Evolutionary conservation across 306 rosid genomes (phyloP), one percentile per base, ranked within the genome.

Genomic region (Argentina anserina): DNA sequence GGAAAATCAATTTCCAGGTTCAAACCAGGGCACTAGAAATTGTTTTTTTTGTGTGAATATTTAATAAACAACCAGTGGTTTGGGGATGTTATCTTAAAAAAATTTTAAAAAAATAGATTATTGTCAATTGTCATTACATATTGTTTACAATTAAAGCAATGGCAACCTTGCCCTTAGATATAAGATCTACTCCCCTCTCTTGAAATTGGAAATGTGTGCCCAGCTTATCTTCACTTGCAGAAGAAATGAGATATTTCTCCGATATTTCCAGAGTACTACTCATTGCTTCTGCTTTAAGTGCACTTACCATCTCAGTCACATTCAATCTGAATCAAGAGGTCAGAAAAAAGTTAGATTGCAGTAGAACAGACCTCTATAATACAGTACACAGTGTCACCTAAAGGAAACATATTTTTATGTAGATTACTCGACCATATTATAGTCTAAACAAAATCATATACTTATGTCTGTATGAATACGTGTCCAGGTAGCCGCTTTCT

Each of bases 111-210:
- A n/a, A n/a, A n/a, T n/a, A n/a, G n/a, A n/a, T n/a, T n/a, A n/a
- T n/a, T n/a, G n/a, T n/a, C n/a, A n/a, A n/a, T n/a, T n/a, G n/a
- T n/a, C n/a, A n/a, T n/a, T n/a, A n/a, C n/a, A n/a, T n/a, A n/a
- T 82, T 88, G 74, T 83, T 84, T 37, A 85, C 81, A 71, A 91
- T 79, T 80, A 94, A 72, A 75, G 87, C 88, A 25, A 86, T 34
- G 67, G 98, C 96, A 84, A 87, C 82, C 88, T 89, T 94, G 20
- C 96, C 94, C 66, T 86, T 73, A 46, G 89, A 89, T 65, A 81
- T 70, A 80, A 91, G 89, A 74, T 79, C 70, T 45, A 69, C 81
- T 76, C 95, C 98, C 83, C 78, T 87, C 76, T 86, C 79, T 41
- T 78, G 87, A 81, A 83, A 76, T 39, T 63, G 71, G 45, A 69